Conservation (phyloP, 306 rosid species). For the Hippophae gyantsensis region DNA sequence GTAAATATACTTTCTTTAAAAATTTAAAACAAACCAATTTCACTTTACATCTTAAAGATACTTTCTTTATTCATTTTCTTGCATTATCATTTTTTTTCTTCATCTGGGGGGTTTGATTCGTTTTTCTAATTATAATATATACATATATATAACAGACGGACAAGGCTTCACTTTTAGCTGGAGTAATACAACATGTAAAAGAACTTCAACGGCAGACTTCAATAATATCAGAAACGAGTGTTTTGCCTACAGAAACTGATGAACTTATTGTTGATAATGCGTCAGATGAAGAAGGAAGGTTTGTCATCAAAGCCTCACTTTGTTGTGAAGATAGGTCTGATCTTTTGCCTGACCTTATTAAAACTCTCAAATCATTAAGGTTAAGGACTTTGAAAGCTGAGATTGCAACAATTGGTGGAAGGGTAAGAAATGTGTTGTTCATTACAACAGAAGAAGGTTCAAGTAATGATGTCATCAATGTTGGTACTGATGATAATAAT, state of each 20-base stretch:
- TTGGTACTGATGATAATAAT: constrained; percentile 9
- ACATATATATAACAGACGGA: constrained; percentile 44
- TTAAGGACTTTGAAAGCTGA: constrained; percentile 73
- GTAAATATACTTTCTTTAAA: too few species aligned
- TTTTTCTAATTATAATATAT: background rate
- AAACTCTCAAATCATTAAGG: constrained; percentile 50
- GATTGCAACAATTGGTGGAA: constrained; percentile 67
- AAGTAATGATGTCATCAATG: too few species aligned
- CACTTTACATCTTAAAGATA: too few species aligned
- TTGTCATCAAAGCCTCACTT: constrained; percentile 66
- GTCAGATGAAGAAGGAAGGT: constrained; percentile 56
- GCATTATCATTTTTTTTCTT: background rate
- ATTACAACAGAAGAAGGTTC: constrained; percentile 55
- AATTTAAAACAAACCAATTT: too few species aligned
- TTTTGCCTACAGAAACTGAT: constrained; percentile 64
- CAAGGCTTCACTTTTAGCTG: constrained; percentile 78
- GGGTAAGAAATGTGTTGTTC: constrained; percentile 70
- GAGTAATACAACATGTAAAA: constrained; percentile 82
- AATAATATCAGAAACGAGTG: constrained; percentile 53
- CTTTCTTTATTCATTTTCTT: too few species aligned
- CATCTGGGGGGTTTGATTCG: background rate
- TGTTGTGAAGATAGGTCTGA: constrained; percentile 87
- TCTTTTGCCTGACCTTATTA: constrained; percentile 71
- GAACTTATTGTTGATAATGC: constrained; percentile 63
- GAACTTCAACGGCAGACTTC: constrained; percentile 79